Evolutionary conservation across 371 early-diverging fungal genomes (phyloP).

Genomic region (Rhizopus delemar): DNA sequence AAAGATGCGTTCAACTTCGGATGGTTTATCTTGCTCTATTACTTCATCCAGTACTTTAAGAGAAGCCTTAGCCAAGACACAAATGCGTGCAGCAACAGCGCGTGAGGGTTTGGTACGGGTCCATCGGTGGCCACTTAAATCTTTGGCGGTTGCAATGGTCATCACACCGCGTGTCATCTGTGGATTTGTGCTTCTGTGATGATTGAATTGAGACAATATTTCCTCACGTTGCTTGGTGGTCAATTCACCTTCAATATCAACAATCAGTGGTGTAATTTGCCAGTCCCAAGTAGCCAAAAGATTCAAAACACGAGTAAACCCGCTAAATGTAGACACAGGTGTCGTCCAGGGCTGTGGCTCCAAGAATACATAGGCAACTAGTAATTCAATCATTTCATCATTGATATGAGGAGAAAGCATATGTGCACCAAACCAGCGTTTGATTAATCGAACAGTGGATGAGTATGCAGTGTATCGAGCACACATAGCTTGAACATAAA

Average conservation of each 20-base stretch:
- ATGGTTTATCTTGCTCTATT: conserved; percentile 10
- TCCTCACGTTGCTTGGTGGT: conserved; percentile 47
- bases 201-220: conserved; percentile 46
- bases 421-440: conserved; percentile 87
- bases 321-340: conserved; percentile 63
- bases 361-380: conserved; percentile 65
- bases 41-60: conserved; percentile 45
- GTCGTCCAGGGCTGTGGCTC: conserved; percentile 65
- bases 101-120: conserved; percentile 45
- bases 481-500: conserved; percentile 69
- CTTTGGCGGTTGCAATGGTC: conserved; percentile 68
- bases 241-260: conserved; percentile 72
- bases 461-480: conserved; percentile 69
- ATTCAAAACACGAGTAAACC: conserved; percentile 74
- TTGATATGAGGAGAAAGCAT: conserved; percentile 58
- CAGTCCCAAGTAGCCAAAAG: conserved; percentile 76
- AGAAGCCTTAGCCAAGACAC: conserved; percentile 65
- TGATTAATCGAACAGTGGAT: conserved; percentile 74
- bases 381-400: conserved; percentile 64
- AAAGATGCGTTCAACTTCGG: conserved; percentile 56
- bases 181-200: conserved; percentile 43
- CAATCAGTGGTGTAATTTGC: conserved; percentile 72
- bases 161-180: conserved; percentile 57
- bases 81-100: conserved; percentile 61
- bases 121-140: conserved; percentile 66